A percentile compares a stretch with the other conserved stretches of the same genome.
phyloP scores from a whole-genome alignment of 306 rosid species.

The Prunus dulcis region DNA sequence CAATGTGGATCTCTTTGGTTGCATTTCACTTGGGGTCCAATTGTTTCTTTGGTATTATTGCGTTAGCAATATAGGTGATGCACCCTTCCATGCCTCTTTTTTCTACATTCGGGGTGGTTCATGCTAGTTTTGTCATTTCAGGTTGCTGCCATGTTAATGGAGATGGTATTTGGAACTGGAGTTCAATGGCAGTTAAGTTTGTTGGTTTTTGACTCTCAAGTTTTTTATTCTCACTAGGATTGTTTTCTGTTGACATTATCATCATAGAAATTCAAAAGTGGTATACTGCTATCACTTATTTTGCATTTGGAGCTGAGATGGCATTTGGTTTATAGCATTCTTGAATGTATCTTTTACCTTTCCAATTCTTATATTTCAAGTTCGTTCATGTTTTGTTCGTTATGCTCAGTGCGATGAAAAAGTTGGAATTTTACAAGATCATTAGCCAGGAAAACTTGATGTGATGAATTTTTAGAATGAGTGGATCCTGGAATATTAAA shows the following conservation, averaged over 20 bases:
- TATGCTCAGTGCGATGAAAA: background rate
- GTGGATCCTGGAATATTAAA: background rate
- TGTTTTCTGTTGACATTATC: conserved; percentile 40
- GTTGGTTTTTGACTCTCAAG: conserved; percentile 61
- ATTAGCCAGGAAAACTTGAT: background rate
- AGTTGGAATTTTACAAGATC: background rate
- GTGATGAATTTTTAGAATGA: background rate
- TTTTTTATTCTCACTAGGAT: conserved; percentile 44
- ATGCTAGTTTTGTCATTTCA: conserved; percentile 62
- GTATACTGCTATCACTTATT: conserved; percentile 31
- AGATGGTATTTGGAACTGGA: conserved; percentile 67
- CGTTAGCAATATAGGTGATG: conserved; percentile 45
- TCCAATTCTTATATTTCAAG: conserved; percentile 1
- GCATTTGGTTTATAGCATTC: conserved; percentile 34
- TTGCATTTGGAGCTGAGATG: conserved; percentile 36
- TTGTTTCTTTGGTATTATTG: conserved; percentile 51
- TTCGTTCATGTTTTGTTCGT: background rate
- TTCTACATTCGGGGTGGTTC: conserved; percentile 39
- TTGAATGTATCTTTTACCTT: conserved; percentile 17
- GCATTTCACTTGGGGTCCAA: conserved; percentile 31
- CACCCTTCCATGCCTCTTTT: conserved; percentile 35
- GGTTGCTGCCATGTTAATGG: conserved; percentile 80
- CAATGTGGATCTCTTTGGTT: conserved; percentile 30
- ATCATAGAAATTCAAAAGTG: conserved; percentile 14
- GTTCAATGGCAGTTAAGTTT: conserved; percentile 97